phyloP scores from a whole-genome alignment of 345 rosid genomes.

The Schrenkiella parvula region DNA sequence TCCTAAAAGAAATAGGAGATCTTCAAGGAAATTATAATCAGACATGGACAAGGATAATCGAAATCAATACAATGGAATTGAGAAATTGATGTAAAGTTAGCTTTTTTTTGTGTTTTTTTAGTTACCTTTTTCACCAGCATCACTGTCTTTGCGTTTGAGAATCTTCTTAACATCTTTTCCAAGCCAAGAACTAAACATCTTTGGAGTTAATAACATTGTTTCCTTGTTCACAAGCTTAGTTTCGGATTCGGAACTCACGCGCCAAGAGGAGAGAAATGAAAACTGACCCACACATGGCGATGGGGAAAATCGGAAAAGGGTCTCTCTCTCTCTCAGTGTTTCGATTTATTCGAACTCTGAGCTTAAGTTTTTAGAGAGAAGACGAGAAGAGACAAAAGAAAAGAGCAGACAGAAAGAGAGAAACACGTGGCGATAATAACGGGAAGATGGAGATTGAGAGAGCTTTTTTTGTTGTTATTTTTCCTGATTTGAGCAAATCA shows the following conservation, averaged over 20 bases:
- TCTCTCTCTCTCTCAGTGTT: neutral
- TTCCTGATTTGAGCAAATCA: slow-evolving; percentile 27
- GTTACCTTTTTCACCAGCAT: slow-evolving; percentile 75
- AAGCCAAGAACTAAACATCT: slow-evolving; percentile 38
- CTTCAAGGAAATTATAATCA: neutral
- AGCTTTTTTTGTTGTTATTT: neutral
- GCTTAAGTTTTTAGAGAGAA: slow-evolving; percentile 4
- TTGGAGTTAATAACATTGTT: slow-evolving; percentile 30
- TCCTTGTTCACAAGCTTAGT: neutral
- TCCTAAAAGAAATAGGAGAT: neutral
- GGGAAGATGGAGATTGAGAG: slow-evolving; percentile 22
- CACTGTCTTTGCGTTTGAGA: slow-evolving; percentile 87
- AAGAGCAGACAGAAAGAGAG: neutral
- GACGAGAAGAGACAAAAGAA: neutral
- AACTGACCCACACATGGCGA: neutral
- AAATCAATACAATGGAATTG: neutral
- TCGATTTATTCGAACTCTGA: neutral
- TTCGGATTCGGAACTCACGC: slow-evolving; percentile 7
- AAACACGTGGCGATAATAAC: slow-evolving; percentile 33
- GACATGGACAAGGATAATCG: neutral
- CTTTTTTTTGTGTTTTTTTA: neutral
- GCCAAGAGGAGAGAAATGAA: neutral
- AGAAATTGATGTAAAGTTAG: neutral
- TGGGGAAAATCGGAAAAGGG: neutral
- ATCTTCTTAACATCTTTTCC: slow-evolving; percentile 72